Base-by-base conservation (phyloP, 2,329 filamentous ascomycete species). In the Fusarium sp. region DNA sequence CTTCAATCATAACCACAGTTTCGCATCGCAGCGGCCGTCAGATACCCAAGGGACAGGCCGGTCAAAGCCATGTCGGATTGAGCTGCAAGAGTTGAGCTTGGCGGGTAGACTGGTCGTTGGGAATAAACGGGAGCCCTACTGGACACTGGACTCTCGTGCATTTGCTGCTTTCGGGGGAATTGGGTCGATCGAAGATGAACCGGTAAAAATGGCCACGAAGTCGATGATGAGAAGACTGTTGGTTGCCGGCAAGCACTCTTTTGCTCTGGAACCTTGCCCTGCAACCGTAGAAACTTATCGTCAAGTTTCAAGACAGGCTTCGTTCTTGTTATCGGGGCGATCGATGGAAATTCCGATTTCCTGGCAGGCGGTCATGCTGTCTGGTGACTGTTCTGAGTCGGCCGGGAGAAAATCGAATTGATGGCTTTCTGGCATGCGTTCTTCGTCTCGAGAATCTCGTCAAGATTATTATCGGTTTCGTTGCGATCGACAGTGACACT, bases 401-500 rank as follows among this genome's bases (percentile, higher is more conserved):
- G 42, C 17, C n/a, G 9, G 42, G 3, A 6, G 11, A 18, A 8
- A 26, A 20, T 17, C 24, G 42, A 26, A 26, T 4, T 1, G 42
- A 45, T 20, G 5, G 33, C 33, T 1, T 35, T 35, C 33, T 35
- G 33, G 24, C 42, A 44, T 7, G 8, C 22, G 13, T 15, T 41
- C 13, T 41, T 41, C 2, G 6, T 41, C 39, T n/a, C 13, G 0
- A 14, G 2, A 1, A n/a, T 2, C 22, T n/a, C 22, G 5, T n/a
- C 33, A 14, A 35, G 33, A 35, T 35, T 5, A 15, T 13, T 24
- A 6, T 45, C 42, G 6, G 7, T 20, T 26, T 45, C 42, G 1
- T 4, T 26, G 5, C 42, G 24, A 11, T 1, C 3, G 3, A 26
- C 11, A 0, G 8, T 3, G 5, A 5, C 10, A n/a, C 17, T 6